Percentiles rank a stretch among this genome's conserved stretches.
These are phyloP conservation scores for Arthrobotrys pseudoclavata DNA, from an alignment of 2,329 filamentous ascomycete genomes.

Conservation along the genomic window DNA sequence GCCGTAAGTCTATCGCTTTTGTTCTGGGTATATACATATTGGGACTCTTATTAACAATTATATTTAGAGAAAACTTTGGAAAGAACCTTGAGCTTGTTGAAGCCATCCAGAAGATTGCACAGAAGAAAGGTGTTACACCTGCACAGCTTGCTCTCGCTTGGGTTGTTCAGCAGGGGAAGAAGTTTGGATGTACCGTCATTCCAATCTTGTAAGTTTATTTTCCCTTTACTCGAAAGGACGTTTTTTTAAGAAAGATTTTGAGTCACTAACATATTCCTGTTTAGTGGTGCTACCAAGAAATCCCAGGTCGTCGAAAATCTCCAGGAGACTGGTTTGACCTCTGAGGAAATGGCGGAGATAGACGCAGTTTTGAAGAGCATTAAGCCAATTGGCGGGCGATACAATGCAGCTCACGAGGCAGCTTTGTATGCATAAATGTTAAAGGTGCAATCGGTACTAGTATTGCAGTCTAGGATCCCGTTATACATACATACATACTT, in stretches of 20 bases:
- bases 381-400: constrained; percentile 69
- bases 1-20: constrained; percentile 65
- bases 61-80: constrained; percentile 70
- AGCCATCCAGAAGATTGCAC: constrained; percentile 73
- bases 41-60: not conserved
- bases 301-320: constrained; percentile 75
- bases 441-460: too few relatives aligned
- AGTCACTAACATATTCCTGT: not conserved
- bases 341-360: constrained; percentile 71
- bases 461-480: too few relatives aligned
- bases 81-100: constrained; percentile 75
- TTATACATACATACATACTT: too few relatives aligned
- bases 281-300: constrained; percentile 69
- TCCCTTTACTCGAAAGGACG: not conserved
- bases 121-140: constrained; percentile 73
- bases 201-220: constrained; percentile 73
- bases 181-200: constrained; percentile 72
- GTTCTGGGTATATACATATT: not conserved
- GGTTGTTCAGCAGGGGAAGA: constrained; percentile 70
- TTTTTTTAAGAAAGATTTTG: too few relatives aligned
- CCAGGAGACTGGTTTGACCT: constrained; percentile 69
- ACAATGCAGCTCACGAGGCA: constrained; percentile 65
- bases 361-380: constrained; percentile 70
- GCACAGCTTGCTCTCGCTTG: constrained; percentile 78
- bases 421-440: constrained; percentile 38